phyloP scores from a whole-genome alignment of 2,329 filamentous ascomycete species.

The Myriosclerotinia duriaeana region DNA sequence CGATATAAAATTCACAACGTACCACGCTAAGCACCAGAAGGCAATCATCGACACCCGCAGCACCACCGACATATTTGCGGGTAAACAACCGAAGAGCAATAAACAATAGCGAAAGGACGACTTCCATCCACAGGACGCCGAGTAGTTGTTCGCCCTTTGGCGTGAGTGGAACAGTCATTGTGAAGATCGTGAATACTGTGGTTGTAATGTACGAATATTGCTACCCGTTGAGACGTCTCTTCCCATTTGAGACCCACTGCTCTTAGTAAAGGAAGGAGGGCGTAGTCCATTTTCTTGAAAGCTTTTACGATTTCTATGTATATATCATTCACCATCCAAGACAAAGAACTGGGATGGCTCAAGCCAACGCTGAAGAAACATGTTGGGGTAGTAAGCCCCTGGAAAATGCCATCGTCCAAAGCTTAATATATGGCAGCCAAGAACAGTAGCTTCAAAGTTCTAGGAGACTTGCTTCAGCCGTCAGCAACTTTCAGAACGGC shows the following conservation, averaged over 20 bases:
- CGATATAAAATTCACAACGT: background rate
- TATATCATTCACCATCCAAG: background rate
- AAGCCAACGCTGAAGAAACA: background rate
- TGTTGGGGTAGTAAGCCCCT: background rate
- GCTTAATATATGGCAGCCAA: background rate
- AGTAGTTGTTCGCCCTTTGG: constrained; percentile 12
- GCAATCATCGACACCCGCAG: constrained; percentile 11
- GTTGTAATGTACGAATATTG: background rate
- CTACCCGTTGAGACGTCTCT: background rate
- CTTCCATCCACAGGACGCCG: constrained; percentile 15
- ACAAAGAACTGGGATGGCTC: constrained; percentile 9
- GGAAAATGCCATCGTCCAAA: background rate
- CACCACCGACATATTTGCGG: constrained; percentile 11
- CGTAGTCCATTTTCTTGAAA: background rate
- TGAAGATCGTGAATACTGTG: background rate
- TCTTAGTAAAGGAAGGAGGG: constrained; percentile 5
- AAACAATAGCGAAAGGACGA: constrained; percentile 10
- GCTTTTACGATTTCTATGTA: background rate
- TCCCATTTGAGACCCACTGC: background rate
- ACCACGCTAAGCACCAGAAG: constrained; percentile 15
- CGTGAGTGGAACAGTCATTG: constrained; percentile 11
- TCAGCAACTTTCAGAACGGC: too few relatives aligned
- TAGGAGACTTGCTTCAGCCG: background rate
- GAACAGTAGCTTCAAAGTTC: background rate
- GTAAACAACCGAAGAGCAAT: constrained; percentile 17